phyloP scores from a whole-genome alignment of 768 basidiomycete genomes.

The Lactifluus volemus region DNA sequence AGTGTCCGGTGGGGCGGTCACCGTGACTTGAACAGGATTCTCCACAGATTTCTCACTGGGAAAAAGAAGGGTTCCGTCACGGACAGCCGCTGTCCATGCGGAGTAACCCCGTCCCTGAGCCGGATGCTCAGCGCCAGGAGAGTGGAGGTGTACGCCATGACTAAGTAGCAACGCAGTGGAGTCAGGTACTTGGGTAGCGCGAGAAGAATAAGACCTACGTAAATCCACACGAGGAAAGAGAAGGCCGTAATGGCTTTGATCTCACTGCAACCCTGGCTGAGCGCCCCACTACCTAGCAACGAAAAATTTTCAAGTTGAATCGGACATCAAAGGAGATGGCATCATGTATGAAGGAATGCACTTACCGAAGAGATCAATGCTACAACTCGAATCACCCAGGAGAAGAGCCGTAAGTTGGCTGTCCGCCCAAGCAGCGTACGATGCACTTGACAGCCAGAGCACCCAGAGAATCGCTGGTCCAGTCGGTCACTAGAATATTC shows the following conservation, averaged over 20 bases:
- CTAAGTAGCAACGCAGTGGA: slow-evolving; percentile 23
- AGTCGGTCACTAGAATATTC: not conserved
- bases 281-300: not conserved
- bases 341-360: not conserved
- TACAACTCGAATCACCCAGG: not conserved
- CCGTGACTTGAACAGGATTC: not conserved
- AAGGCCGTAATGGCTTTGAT: slow-evolving; percentile 29
- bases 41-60: not conserved
- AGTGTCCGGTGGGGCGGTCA: not conserved
- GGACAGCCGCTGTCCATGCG: slow-evolving; percentile 30
- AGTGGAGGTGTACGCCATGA: slow-evolving; percentile 25
- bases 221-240: slow-evolving; percentile 31
- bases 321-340: not conserved
- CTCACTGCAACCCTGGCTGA: slow-evolving; percentile 24
- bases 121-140: slow-evolving; percentile 24
- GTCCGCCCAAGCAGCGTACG: slow-evolving; percentile 21
- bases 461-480: slow-evolving; percentile 28
- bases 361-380: slow-evolving; percentile 10
- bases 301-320: not conserved
- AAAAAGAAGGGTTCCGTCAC: slow-evolving; percentile 21
- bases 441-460: slow-evolving; percentile 34
- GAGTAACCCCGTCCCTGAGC: slow-evolving; percentile 25
- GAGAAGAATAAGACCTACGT: slow-evolving; percentile 20
- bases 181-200: not conserved
- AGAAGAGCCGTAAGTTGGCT: not conserved